phyloP scores from a whole-genome alignment of 2,329 filamentous ascomycete species.

The Apiospora kogelbergensis region DNA sequence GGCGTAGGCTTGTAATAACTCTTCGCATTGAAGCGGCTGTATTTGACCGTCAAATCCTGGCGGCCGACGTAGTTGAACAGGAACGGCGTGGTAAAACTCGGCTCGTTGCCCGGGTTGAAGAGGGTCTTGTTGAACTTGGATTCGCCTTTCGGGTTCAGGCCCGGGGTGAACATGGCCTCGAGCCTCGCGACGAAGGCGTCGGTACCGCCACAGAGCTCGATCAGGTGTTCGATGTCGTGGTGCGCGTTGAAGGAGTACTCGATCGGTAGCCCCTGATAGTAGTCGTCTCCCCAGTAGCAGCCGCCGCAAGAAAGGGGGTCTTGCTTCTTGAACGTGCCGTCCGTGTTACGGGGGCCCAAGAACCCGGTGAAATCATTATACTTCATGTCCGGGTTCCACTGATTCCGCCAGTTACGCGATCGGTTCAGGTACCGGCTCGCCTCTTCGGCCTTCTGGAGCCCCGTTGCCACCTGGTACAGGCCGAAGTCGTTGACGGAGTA shows the following conservation, averaged over 20 bases:
- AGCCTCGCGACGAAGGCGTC: conserved; percentile 56
- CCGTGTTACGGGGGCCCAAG: conserved; percentile 58
- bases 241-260: conserved; percentile 70
- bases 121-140: conserved; percentile 51
- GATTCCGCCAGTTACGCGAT: conserved; percentile 69
- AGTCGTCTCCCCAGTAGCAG: conserved; percentile 65
- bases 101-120: conserved; percentile 69
- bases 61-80: conserved; percentile 67
- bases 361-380: conserved; percentile 65
- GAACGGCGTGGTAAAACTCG: conserved; percentile 66
- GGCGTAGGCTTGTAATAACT: conserved; percentile 56
- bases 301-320: conserved; percentile 60
- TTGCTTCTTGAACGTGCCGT: conserved; percentile 50
- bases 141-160: conserved; percentile 40
- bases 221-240: conserved; percentile 60
- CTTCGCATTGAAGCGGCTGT: conserved; percentile 59
- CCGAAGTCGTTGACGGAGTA: conserved; percentile 70
- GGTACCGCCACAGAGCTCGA: conserved; percentile 55
- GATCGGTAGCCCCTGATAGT: conserved; percentile 62
- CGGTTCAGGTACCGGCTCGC: conserved; percentile 60
- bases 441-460: conserved; percentile 51
- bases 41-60: conserved; percentile 60
- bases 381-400: conserved; percentile 62
- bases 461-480: conserved; percentile 63
- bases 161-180: conserved; percentile 59